A percentile compares a stretch with the other conserved stretches of the same genome.
Conservation (phyloP, 1,139 yeast genomes). For the Geotrichum fermentans region DNA sequence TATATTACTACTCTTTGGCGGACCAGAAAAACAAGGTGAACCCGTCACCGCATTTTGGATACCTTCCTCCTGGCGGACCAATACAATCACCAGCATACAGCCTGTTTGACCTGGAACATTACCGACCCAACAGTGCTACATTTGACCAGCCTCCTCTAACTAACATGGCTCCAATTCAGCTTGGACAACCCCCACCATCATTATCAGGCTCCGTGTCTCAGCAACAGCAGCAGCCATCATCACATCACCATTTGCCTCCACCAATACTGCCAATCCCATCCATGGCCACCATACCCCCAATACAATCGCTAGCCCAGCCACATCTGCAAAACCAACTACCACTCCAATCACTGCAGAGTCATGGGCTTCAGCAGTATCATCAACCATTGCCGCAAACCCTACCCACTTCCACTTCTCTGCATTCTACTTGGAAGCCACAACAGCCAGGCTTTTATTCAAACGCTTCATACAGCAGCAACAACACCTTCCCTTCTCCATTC, state of each 20-base stretch:
- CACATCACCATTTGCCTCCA: neutral
- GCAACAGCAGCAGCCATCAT: neutral
- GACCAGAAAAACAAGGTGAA: constrained; percentile 12
- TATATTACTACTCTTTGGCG: constrained; percentile 12
- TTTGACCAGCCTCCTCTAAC: neutral
- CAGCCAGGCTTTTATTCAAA: too few relatives aligned
- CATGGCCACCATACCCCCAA: neutral
- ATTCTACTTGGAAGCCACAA: constrained; percentile 9
- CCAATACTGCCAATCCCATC: neutral
- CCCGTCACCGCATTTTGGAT: constrained; percentile 14
- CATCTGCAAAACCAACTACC: neutral
- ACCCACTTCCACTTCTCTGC: constrained; percentile 3
- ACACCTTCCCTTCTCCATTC: too few relatives aligned
- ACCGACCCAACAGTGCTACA: constrained; percentile 6
- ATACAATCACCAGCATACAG: constrained; percentile 4
- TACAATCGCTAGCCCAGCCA: neutral
- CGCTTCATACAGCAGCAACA: too few relatives aligned
- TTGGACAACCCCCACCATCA: constrained; percentile 2
- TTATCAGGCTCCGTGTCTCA: neutral
- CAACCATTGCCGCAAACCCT: neutral
- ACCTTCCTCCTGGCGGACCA: constrained; percentile 7
- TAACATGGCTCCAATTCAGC: constrained; percentile 2
- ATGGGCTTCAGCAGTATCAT: neutral
- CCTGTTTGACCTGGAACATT: constrained; percentile 8
- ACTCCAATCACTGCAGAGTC: neutral